phyloP scores from a whole-genome alignment of 2,329 filamentous ascomycete genomes.

The Sporothrix schenckii region DNA sequence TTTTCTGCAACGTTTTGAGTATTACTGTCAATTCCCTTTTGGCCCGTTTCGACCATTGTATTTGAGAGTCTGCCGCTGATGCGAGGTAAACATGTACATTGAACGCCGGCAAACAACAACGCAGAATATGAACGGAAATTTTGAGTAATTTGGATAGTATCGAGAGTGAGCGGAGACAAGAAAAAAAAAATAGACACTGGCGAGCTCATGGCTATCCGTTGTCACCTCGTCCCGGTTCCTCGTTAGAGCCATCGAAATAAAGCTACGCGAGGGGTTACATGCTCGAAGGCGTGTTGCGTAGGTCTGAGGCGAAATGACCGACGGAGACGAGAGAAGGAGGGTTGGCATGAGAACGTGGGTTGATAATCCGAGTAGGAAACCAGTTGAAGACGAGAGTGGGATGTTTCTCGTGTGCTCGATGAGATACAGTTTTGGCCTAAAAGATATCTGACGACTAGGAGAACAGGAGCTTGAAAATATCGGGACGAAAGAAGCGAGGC shows the following conservation, averaged over 20 bases:
- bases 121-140: neutral
- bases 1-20: neutral
- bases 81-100: neutral
- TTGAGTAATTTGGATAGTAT: neutral
- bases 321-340: neutral
- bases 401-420: constrained; percentile 35
- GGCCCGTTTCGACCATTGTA: too few relatives aligned
- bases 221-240: neutral
- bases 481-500: constrained; percentile 39
- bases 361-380: neutral
- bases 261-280: neutral
- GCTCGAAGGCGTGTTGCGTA: neutral
- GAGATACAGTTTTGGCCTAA: constrained; percentile 38
- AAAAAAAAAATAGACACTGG: neutral
- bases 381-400: constrained; percentile 34
- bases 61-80: neutral
- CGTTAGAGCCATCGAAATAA: neutral
- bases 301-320: too few relatives aligned
- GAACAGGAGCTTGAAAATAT: constrained; percentile 41
- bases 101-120: neutral
- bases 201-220: neutral
- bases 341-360: neutral
- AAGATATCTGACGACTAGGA: constrained; percentile 38
- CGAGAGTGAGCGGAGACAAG: constrained; percentile 2
- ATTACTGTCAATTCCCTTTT: neutral